A percentile compares a stretch with the other conserved stretches of the same genome.
Evolutionary conservation across 495 filamentous ascomycete species (phyloP).

Genomic region (Tirmania nivea): DNA sequence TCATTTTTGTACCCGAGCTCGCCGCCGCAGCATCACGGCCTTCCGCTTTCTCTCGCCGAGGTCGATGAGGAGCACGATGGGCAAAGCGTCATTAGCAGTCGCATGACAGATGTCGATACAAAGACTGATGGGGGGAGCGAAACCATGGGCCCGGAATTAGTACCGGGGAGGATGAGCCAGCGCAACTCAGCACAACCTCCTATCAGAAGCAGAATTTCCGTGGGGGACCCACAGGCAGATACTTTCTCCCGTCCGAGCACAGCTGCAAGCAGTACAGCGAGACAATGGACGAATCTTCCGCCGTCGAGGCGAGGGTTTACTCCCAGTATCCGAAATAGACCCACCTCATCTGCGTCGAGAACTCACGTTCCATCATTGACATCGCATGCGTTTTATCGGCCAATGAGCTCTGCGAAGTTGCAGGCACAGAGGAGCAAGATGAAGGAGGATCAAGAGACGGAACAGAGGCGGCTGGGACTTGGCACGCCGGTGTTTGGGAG

Average conservation of each 20-base stretch:
- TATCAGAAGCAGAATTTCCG: conserved; percentile 5
- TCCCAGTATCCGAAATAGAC: conserved; percentile 26
- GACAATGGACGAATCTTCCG: conserved; percentile 23
- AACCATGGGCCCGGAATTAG: conserved; percentile 1
- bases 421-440: conserved; percentile 61
- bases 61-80: neutral
- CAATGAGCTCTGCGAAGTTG: conserved; percentile 88
- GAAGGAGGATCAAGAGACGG: conserved; percentile 22
- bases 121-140: conserved; percentile 18
- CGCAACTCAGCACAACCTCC: neutral
- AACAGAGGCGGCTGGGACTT: conserved; percentile 10
- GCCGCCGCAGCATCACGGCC: neutral
- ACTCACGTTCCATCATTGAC: conserved; percentile 80
- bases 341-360: conserved; percentile 43
- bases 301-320: conserved; percentile 29
- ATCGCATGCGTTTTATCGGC: conserved; percentile 78
- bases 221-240: conserved; percentile 2
- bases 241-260: conserved; percentile 21
- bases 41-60: neutral
- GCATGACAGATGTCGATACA: conserved; percentile 23
- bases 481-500: neutral
- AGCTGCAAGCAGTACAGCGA: conserved; percentile 6
- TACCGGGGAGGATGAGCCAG: neutral
- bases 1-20: neutral
- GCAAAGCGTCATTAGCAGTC: neutral